These are phyloP conservation scores for Brassica carinata DNA, from an alignment of 345 rosid genomes.

Conservation along the genomic window DNA sequence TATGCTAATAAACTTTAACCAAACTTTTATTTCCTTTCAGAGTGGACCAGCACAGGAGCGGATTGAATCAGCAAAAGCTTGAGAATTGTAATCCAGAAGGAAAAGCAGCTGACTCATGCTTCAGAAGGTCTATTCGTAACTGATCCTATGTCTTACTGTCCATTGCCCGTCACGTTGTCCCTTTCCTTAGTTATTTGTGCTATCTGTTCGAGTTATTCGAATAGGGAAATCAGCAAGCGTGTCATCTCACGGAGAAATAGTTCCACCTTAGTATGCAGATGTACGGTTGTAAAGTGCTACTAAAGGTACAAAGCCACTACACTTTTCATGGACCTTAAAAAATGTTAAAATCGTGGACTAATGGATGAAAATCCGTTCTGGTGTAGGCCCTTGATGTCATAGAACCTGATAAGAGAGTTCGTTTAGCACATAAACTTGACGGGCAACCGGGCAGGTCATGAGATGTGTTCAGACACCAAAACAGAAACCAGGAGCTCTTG, in stretches of 20 bases:
- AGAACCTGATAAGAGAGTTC: slow-evolving; percentile 69
- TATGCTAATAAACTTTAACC: not conserved
- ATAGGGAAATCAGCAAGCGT: slow-evolving; percentile 57
- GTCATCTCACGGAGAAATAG: slow-evolving; percentile 59
- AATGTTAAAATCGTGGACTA: not conserved
- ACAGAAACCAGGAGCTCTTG: slow-evolving; percentile 61
- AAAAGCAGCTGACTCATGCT: not conserved
- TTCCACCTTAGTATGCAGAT: slow-evolving; percentile 68
- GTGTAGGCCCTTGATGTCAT: slow-evolving; percentile 73
- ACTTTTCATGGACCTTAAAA: not conserved
- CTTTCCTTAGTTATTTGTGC: no score
- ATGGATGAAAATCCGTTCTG: slow-evolving; percentile 20
- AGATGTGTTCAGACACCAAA: slow-evolving; percentile 80
- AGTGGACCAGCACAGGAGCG: not conserved
- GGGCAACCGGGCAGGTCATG: slow-evolving; percentile 57
- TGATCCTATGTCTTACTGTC: no score
- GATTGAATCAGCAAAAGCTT: not conserved
- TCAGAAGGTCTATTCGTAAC: not conserved
- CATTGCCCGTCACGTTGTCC: no score
- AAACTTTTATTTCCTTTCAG: not conserved
- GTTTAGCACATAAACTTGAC: slow-evolving; percentile 66
- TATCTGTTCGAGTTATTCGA: not conserved
- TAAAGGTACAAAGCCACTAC: slow-evolving; percentile 48
- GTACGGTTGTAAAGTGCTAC: slow-evolving; percentile 76
- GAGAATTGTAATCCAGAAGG: not conserved